Evolutionary conservation across 371 early-diverging fungal species (phyloP).

Genomic region (Smittium mucronatum): DNA sequence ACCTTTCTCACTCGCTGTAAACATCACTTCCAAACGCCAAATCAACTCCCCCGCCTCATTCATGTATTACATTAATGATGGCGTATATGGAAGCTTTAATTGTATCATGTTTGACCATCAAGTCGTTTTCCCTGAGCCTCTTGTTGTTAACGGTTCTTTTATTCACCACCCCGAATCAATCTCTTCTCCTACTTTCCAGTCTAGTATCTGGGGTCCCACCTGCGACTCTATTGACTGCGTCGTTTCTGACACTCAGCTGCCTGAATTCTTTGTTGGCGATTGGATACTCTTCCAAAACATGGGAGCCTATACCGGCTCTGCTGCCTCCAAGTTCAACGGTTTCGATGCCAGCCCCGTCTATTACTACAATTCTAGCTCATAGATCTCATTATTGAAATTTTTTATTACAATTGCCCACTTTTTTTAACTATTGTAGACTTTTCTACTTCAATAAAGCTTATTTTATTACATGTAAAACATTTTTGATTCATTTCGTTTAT

Average conservation of each 20-base stretch:
- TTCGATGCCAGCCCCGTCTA: constrained; percentile 69
- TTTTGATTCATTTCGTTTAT: too few relatives aligned
- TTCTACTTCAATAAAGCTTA: too few relatives aligned
- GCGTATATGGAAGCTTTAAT: constrained; percentile 95
- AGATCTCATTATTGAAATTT: too few relatives aligned
- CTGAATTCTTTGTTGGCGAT: constrained; percentile 82
- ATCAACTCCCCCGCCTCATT: constrained; percentile 40
- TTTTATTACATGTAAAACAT: too few relatives aligned
- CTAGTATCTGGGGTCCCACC: constrained; percentile 95
- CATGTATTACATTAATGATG: constrained; percentile 96
- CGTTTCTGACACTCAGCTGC: constrained; percentile 49
- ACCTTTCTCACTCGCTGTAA: constrained; percentile 84
- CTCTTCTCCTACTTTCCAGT: constrained; percentile 26
- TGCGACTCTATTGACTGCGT: constrained; percentile 97
- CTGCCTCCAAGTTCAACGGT: constrained; percentile 83
- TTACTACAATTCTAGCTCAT: constrained; percentile 78
- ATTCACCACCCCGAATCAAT: background rate
- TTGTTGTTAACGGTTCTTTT: constrained; percentile 39
- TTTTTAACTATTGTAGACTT: too few relatives aligned
- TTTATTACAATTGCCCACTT: too few relatives aligned
- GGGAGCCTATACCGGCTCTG: constrained; percentile 93
- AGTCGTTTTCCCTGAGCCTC: constrained; percentile 54
- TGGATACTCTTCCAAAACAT: constrained; percentile 91
- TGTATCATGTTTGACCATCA: constrained; percentile 95
- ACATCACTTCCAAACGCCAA: constrained; percentile 77